Evolutionary conservation across 768 basidiomycete species (phyloP), one percentile per base, ranked within the genome.

Genomic region (Termitomyces sp.): DNA sequence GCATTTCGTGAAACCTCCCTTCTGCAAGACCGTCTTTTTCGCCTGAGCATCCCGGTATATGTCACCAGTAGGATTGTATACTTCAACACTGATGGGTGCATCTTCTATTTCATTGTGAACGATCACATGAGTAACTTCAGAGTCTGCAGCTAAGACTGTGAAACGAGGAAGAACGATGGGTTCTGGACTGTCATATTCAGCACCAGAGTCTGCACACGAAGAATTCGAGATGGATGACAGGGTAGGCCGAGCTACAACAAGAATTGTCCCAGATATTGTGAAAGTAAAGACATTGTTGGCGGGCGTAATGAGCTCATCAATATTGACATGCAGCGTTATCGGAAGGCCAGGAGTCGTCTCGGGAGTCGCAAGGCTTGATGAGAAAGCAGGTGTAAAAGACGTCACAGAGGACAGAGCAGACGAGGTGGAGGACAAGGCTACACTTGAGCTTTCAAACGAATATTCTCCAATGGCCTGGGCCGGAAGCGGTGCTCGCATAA

Each of bases 401-500:
- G 78, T 77, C 3, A 86, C 68, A 28, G 79, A 76, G 10, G 79
- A 78, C 51, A 81, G 63, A 26, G 66, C 72, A 59, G 72, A 68
- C 4, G 72, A 67, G n/a, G 68, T 68, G 43, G 69, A 69, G 24
- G 75, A 69, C 20, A 73, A 58, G n/a, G 69, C 69, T 18, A 67
- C 69, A 35, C 70, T 67, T 10, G 77, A 74, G 20, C 75, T 79
- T 64, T 93, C 90, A 61, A 92, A 91, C 1, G 90, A 90, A 68
- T 87, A 90, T 44, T 92, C 90, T 1, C 81, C 77, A 35, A 86
- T 72, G 57, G 77, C 80, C 30, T 82, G 81, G 28, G 72, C 76
- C 2, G 90, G 90, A 18, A 93, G 75, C 4, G 91, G 88, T 1
- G 86, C 88, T 12, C 88, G 85, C 33, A 93, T 76, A 6, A 93